Conservation (phyloP, 108 stramenopile species). For the Skeletonema costatum region DNA sequence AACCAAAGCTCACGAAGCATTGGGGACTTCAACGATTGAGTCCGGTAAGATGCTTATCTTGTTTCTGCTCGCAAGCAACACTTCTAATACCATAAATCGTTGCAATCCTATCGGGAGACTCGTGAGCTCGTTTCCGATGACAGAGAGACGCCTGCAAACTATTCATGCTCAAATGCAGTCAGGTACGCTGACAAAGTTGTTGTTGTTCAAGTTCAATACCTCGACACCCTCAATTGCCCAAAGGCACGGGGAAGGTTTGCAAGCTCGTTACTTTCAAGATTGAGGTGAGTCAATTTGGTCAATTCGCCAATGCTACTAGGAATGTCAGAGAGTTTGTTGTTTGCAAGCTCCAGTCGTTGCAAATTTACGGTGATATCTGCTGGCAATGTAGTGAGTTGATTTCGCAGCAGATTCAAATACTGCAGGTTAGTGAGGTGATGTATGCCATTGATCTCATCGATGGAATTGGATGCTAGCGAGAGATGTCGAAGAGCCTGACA, state of each 20-base stretch:
- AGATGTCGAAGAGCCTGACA: conserved; percentile 25
- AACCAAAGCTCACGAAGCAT: conserved; percentile 41
- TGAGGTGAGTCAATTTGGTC: conserved; percentile 12
- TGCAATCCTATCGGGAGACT: conserved; percentile 14
- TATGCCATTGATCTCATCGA: conserved; percentile 26
- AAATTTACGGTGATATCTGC: conserved; percentile 6
- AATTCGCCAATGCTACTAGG: conserved; percentile 38
- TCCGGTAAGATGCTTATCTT: conserved; percentile 39
- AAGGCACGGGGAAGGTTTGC: conserved; percentile 20
- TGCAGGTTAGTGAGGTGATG: conserved; percentile 14
- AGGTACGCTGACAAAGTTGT: conserved; percentile 29
- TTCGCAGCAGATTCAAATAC: conserved; percentile 38
- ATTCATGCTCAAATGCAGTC: conserved; percentile 19
- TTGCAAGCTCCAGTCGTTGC: conserved; percentile 23
- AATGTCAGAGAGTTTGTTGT: conserved; percentile 32
- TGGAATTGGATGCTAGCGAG: conserved; percentile 38
- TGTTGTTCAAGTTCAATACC: conserved; percentile 26
- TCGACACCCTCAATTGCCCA: conserved; percentile 25
- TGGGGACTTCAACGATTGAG: conserved; percentile 24
- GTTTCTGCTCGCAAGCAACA: conserved; percentile 34
- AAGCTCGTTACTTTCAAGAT: conserved; percentile 45
- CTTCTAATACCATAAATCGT: conserved; percentile 13
- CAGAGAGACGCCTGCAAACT: conserved; percentile 15
- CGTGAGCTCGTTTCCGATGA: conserved; percentile 23
- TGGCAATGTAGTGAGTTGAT: conserved; percentile 27